Evolutionary conservation across 169 alveolate genomes (phyloP).

Genomic region (Babesia divergens): DNA sequence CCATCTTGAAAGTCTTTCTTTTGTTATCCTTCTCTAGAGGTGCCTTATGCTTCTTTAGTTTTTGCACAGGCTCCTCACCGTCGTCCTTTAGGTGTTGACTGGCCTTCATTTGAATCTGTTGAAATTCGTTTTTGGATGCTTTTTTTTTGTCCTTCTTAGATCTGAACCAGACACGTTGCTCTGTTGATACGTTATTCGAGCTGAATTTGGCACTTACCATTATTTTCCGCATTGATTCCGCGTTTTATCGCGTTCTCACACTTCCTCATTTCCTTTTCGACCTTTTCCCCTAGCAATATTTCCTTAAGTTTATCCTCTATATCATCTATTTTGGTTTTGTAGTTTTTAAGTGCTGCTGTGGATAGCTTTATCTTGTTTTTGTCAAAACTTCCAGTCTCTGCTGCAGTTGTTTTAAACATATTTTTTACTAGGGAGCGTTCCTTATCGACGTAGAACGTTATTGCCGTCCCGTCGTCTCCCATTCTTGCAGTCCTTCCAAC

Average conservation of each 20-base stretch:
- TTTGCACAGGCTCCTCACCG: background rate
- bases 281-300: constrained; percentile 66
- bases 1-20: no score
- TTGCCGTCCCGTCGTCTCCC: constrained; percentile 87
- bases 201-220: background rate
- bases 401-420: constrained; percentile 67
- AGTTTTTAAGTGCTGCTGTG: constrained; percentile 69
- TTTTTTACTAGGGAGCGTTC: constrained; percentile 79
- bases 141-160: constrained; percentile 28
- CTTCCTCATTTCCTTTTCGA: constrained; percentile 76
- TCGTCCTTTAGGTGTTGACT: background rate
- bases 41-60: background rate
- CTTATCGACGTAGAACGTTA: constrained; percentile 87
- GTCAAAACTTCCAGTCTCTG: constrained; percentile 51
- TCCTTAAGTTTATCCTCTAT: constrained; percentile 72
- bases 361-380: constrained; percentile 70
- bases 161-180: constrained; percentile 26
- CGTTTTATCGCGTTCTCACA: constrained; percentile 61
- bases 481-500: constrained; percentile 95
- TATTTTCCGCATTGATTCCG: constrained; percentile 10
- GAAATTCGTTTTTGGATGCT: constrained; percentile 19
- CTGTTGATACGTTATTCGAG: background rate
- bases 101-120: background rate
- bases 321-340: constrained; percentile 70
- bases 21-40: background rate